A percentile compares a stretch with the other conserved stretches of the same genome.
phyloP scores from a whole-genome alignment of 2,329 filamentous ascomycete genomes.

The Sporothrix inflata region DNA sequence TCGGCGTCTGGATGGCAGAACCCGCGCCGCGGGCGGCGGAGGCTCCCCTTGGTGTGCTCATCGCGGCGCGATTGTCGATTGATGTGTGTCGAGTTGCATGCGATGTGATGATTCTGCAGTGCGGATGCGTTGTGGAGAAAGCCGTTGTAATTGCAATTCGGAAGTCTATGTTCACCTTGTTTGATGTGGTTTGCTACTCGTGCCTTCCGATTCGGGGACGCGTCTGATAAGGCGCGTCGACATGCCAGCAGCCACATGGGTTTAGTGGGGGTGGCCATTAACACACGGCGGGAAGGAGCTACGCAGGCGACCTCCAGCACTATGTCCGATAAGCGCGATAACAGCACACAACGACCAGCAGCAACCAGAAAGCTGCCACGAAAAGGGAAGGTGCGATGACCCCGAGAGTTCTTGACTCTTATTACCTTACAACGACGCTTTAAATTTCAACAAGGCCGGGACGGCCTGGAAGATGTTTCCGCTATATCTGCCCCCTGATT shows the following conservation, averaged over 20 bases:
- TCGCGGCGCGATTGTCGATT: not conserved
- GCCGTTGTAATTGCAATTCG: not conserved
- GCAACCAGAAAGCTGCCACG: not conserved
- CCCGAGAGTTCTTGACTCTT: not conserved
- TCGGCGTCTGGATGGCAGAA: slow-evolving; percentile 23
- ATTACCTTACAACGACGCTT: not conserved
- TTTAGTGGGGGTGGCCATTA: slow-evolving; percentile 21
- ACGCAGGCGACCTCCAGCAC: not conserved
- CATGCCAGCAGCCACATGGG: slow-evolving; percentile 17
- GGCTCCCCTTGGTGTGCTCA: slow-evolving; percentile 27
- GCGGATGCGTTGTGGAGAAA: not conserved
- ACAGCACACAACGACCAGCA: not conserved
- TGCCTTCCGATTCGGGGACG: slow-evolving; percentile 16
- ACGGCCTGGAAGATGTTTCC: not conserved
- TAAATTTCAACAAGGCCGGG: not conserved
- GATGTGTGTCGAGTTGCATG: not conserved
- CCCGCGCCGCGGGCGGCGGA: slow-evolving; percentile 4
- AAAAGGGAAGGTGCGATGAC: not conserved
- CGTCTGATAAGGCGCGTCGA: slow-evolving; percentile 21
- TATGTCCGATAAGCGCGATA: slow-evolving; percentile 18
- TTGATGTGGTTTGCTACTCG: not conserved
- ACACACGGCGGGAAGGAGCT: slow-evolving; percentile 22
- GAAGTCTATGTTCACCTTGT: not conserved
- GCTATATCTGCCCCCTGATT: not conserved
- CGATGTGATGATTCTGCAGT: not conserved